Evolutionary conservation across 208 protist species (phyloP).

Genomic region (Trypanosoma cruzi): DNA sequence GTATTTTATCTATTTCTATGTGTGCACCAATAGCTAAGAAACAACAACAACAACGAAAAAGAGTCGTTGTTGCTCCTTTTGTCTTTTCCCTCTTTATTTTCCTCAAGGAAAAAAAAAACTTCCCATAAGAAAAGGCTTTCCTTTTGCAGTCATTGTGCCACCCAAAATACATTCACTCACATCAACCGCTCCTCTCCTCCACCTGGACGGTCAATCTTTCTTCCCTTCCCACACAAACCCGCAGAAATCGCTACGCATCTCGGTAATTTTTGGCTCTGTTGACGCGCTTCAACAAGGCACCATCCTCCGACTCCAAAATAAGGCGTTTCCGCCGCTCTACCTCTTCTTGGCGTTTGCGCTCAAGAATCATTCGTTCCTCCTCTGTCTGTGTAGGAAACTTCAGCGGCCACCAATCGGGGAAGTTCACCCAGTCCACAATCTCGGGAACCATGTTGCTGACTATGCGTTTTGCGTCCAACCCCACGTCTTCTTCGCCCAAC

Average conservation of each 20-base stretch:
- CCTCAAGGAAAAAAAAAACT: background rate
- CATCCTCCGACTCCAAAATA: constrained; percentile 82
- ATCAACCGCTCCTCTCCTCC: no score
- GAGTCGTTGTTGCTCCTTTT: background rate
- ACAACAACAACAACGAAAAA: background rate
- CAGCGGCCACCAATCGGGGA: constrained; percentile 90
- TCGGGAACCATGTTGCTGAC: constrained; percentile 87
- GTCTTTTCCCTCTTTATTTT: no score
- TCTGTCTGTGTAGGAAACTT: constrained; percentile 80
- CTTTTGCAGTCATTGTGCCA: no score
- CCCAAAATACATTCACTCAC: no score
- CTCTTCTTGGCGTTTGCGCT: constrained; percentile 79
- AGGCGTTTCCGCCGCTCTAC: constrained; percentile 62
- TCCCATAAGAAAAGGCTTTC: constrained; percentile 8
- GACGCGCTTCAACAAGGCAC: constrained; percentile 71
- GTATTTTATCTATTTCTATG: constrained; percentile 12
- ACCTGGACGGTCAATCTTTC: background rate
- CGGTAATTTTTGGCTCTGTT: constrained; percentile 68
- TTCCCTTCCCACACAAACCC: background rate
- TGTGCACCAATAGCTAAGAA: background rate
- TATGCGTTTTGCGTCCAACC: constrained; percentile 76
- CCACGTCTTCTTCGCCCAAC: constrained; percentile 53
- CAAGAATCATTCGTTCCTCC: constrained; percentile 72
- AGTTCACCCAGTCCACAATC: constrained; percentile 88
- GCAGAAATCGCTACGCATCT: constrained; percentile 38